These are phyloP conservation scores for Lactarius hengduanensis DNA, from an alignment of 768 basidiomycete species.

Conservation along the genomic window DNA sequence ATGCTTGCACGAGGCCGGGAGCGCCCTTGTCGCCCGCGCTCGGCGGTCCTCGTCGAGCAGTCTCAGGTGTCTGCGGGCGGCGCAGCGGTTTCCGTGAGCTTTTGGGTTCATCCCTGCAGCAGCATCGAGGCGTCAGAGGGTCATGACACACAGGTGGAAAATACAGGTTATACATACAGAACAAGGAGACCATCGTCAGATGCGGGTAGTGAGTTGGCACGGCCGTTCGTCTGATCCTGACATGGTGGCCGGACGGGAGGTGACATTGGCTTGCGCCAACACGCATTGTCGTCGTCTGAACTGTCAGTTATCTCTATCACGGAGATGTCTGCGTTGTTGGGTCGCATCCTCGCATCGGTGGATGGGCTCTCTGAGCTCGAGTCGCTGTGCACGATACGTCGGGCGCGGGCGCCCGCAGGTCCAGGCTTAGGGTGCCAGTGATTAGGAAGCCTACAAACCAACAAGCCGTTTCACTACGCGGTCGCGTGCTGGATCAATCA, in stretches of 20 bases:
- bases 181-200: constrained; percentile 13
- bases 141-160: not conserved
- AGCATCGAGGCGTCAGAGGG: not conserved
- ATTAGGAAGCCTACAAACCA: not conserved
- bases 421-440: constrained; percentile 1
- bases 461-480: not conserved
- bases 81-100: constrained; percentile 14
- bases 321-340: not conserved
- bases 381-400: constrained; percentile 20
- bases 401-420: constrained; percentile 13
- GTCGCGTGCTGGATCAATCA: not conserved
- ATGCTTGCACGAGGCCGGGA: constrained; percentile 15
- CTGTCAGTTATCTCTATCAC: constrained; percentile 24
- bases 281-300: constrained; percentile 13
- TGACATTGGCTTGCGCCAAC: not conserved
- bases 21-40: not conserved
- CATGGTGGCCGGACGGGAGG: not conserved
- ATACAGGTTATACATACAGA: not conserved
- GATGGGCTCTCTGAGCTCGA: constrained; percentile 11
- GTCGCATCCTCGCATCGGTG: not conserved
- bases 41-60: not conserved
- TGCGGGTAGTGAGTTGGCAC: not conserved
- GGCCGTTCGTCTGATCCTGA: not conserved
- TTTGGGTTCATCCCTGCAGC: constrained; percentile 12
- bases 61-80: constrained; percentile 3